phyloP scores from a whole-genome alignment of 495 filamentous ascomycete species.

The Viridothelium virens region DNA sequence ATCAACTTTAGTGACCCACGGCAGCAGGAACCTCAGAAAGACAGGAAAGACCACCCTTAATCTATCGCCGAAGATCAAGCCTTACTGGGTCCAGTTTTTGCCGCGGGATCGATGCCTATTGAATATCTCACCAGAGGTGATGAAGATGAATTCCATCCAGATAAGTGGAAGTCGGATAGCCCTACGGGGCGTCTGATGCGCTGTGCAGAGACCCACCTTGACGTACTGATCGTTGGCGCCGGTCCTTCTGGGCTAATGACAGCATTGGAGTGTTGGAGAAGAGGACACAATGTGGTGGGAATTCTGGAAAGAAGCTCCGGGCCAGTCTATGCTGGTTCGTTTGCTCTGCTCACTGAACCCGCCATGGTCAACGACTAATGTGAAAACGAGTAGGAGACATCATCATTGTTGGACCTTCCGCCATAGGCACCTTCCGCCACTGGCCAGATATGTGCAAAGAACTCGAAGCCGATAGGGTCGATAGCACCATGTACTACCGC shows the following conservation, averaged over 20 bases:
- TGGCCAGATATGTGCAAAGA: conserved; percentile 24
- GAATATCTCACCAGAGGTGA: background rate
- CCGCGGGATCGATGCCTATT: too few species aligned
- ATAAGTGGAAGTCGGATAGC: background rate
- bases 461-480: conserved; percentile 19
- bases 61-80: too few species aligned
- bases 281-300: background rate
- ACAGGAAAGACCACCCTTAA: too few species aligned
- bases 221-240: background rate
- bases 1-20: too few species aligned
- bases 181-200: background rate
- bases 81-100: too few species aligned
- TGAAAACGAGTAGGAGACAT: conserved; percentile 19
- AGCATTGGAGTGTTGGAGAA: conserved; percentile 12
- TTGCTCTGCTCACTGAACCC: background rate
- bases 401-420: conserved; percentile 23
- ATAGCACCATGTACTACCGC: conserved; percentile 19
- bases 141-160: background rate
- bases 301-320: conserved; percentile 1
- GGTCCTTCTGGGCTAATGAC: conserved; percentile 10
- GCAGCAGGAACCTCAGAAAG: too few species aligned
- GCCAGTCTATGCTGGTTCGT: background rate
- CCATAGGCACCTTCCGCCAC: conserved; percentile 20
- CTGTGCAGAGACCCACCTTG: background rate
- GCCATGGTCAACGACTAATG: background rate